Evolutionary conservation across 495 filamentous ascomycete genomes (phyloP), one percentile per base, ranked within the genome.

Genomic region (Tuber umbilicatum): DNA sequence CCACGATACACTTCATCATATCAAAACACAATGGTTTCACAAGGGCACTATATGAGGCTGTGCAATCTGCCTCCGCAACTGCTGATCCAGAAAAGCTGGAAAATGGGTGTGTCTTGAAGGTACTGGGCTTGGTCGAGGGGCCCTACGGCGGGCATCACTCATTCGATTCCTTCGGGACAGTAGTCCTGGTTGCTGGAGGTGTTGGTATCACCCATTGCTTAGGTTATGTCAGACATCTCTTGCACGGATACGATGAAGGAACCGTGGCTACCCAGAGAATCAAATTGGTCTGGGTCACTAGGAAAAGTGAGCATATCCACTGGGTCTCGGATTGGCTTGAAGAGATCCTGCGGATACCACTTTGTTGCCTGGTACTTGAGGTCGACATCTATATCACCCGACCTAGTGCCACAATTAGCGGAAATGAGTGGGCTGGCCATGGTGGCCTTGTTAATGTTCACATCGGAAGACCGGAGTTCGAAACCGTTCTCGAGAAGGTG

Each of bases 301-400:
- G 93, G 74, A 91, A 93, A 60, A 89, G 89, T 19, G 93, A 96
- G 73, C 89, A 94, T 75, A 86, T 97, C 17, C 93, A 97, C 83
- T 99, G 95, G 95, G 92, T 94, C 78, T 87, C 92, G 10, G 91
- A 92, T 21, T 98, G 92, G 92, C 97, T 99, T 92, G 93, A 93
- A 74, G 86, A 87, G 76, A 91, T 98, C 72, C 85, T 97, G 73
- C 86, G 86, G 60, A 90, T 97, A 90, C 89, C 92, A 14, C 85
- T 88, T 68, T 89, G 94, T 4, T 86, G 91, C 37, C 92, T 94
- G 23, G 85, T 96, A 4, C 88, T 98, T 68, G 89, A 89, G 70
- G 90, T 97, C 81, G 89, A 93, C 83, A 87, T 97, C 6, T 97
- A 96, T 83, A 88, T 98, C 72, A 97, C 94, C 1, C 86, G 92